Conservation (phyloP, 345 rosid genomes). For the Isatis tinctoria region DNA sequence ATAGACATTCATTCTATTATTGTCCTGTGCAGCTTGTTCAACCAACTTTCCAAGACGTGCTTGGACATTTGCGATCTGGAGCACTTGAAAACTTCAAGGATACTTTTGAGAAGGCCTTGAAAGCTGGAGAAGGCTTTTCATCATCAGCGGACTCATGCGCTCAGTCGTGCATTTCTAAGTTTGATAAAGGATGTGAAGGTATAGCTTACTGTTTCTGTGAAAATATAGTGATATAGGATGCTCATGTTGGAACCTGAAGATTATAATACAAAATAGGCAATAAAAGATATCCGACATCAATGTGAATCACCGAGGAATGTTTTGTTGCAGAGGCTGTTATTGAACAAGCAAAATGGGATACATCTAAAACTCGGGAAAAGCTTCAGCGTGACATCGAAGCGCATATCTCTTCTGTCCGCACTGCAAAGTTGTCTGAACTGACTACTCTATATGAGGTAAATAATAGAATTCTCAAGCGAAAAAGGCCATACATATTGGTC, state of each 20-base stretch:
- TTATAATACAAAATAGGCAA: background rate
- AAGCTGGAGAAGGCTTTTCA: conserved; percentile 79
- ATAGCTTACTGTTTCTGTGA: conserved; percentile 3
- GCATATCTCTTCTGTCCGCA: conserved; percentile 74
- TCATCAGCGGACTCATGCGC: conserved; percentile 52
- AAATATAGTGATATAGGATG: background rate
- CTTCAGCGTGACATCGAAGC: conserved; percentile 85
- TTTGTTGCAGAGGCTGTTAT: conserved; percentile 71
- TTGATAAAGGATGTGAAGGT: conserved; percentile 82
- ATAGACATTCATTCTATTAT: conserved; percentile 23
- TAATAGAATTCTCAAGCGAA: background rate
- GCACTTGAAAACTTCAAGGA: conserved; percentile 69
- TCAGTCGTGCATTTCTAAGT: conserved; percentile 44
- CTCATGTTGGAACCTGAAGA: conserved; percentile 11
- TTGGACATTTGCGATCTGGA: conserved; percentile 73
- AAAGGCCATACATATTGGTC: conserved; percentile 3
- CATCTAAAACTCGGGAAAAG: conserved; percentile 68
- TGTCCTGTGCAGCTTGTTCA: conserved; percentile 64
- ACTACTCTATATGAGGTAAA: conserved; percentile 73
- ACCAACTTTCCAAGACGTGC: conserved; percentile 74
- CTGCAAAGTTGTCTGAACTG: conserved; percentile 77
- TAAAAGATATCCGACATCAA: background rate
- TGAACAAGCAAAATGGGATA: conserved; percentile 92
- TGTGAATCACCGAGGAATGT: background rate
- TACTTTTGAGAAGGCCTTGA: conserved; percentile 72